A percentile compares a stretch with the other conserved stretches of the same genome.
Evolutionary conservation across 495 filamentous ascomycete genomes (phyloP).

Genomic region (Talaromyces borbonicus): DNA sequence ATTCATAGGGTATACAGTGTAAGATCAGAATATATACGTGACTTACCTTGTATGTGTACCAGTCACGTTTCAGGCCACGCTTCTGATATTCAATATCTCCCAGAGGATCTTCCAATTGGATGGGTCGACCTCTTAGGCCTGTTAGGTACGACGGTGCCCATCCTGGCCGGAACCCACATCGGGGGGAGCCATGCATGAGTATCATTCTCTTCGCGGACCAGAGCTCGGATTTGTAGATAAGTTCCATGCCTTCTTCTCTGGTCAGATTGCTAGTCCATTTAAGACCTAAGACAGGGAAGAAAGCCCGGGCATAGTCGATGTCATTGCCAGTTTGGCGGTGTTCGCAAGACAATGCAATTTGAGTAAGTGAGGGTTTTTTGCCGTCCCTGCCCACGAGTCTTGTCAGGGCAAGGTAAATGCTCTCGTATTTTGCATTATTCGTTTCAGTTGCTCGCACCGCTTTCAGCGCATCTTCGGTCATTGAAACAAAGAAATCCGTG

Average conservation of each 20-base stretch:
- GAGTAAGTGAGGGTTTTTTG: background rate
- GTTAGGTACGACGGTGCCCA: conserved; percentile 1
- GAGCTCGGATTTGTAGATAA: background rate
- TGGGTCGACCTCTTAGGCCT: background rate
- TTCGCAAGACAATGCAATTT: conserved; percentile 1
- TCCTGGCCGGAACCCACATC: background rate
- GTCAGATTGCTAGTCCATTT: background rate
- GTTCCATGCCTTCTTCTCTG: conserved; percentile 1
- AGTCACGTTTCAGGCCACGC: background rate
- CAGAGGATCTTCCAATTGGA: background rate
- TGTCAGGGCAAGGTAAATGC: background rate
- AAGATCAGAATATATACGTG: too few relatives aligned
- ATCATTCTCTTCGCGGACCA: background rate
- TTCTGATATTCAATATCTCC: background rate
- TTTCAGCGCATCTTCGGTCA: background rate
- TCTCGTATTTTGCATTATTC: background rate
- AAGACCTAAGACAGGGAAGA: background rate
- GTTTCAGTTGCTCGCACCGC: background rate
- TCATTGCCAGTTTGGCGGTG: background rate
- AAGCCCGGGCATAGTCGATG: background rate
- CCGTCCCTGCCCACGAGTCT: background rate
- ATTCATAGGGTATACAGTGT: background rate
- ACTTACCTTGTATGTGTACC: background rate
- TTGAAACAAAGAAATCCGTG: background rate
- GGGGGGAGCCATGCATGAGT: background rate